Conservation (phyloP, 2,329 filamentous ascomycete species). For the Alternaria sp. region DNA sequence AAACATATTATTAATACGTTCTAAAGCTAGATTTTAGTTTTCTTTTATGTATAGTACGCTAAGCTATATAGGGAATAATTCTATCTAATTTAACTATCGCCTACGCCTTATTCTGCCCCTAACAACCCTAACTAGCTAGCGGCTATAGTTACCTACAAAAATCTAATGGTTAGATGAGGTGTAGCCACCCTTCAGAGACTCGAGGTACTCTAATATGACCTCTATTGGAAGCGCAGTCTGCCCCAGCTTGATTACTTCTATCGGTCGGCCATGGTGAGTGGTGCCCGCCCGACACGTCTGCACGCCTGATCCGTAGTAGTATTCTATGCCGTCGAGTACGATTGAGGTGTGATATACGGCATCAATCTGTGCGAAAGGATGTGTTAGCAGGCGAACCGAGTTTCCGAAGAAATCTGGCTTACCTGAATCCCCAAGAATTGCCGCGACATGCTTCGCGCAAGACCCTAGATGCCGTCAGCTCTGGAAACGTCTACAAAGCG, state of each 20-base stretch:
- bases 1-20: too few relatives aligned
- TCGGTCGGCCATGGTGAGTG: slow-evolving; percentile 84
- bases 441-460: slow-evolving; percentile 61
- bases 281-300: slow-evolving; percentile 79
- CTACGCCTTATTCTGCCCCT: too few relatives aligned
- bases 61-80: too few relatives aligned
- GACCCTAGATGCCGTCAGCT: slow-evolving; percentile 51
- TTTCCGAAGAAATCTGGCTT: background rate
- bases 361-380: slow-evolving; percentile 64
- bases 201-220: slow-evolving; percentile 83
- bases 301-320: slow-evolving; percentile 87
- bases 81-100: too few relatives aligned
- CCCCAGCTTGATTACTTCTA: slow-evolving; percentile 78
- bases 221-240: slow-evolving; percentile 79
- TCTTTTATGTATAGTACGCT: too few relatives aligned
- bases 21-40: too few relatives aligned
- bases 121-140: too few relatives aligned
- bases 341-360: slow-evolving; percentile 96
- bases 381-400: background rate
- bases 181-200: slow-evolving; percentile 84
- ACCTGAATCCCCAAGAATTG: slow-evolving; percentile 66
- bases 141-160: too few relatives aligned
- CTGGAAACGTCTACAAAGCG: background rate
- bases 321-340: slow-evolving; percentile 83
- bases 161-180: too few relatives aligned